Evolutionary conservation across 805 yeast species (phyloP).

Genomic region (Teunomyces tritomae): DNA sequence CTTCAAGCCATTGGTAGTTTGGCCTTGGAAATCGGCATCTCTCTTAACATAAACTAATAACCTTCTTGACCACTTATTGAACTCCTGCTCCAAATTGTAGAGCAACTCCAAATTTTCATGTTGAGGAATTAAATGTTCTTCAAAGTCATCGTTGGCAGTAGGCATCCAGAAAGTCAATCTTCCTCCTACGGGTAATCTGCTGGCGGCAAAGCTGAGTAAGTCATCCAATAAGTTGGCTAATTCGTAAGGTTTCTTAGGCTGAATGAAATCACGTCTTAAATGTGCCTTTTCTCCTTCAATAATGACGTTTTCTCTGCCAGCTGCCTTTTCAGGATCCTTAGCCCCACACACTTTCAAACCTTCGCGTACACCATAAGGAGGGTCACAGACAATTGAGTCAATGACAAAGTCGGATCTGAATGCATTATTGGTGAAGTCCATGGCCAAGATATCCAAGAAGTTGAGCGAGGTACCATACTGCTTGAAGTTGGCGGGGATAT

Average conservation of each 20-base stretch:
- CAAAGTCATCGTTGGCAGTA: constrained; percentile 82
- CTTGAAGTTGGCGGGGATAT: constrained; percentile 63
- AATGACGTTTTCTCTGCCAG: constrained; percentile 69
- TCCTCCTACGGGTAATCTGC: constrained; percentile 69
- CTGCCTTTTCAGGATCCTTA: constrained; percentile 59
- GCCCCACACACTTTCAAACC: constrained; percentile 93
- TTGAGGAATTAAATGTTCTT: constrained; percentile 69
- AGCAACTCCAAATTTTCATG: constrained; percentile 71
- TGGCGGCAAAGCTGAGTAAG: constrained; percentile 67
- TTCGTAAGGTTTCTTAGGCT: constrained; percentile 88
- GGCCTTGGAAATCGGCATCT: constrained; percentile 48
- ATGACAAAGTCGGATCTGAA: constrained; percentile 59
- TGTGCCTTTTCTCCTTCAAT: constrained; percentile 80
- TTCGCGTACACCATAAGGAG: constrained; percentile 97
- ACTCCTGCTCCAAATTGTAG: constrained; percentile 79
- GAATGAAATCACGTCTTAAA: constrained; percentile 77
- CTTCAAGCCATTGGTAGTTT: constrained; percentile 42
- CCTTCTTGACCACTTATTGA: constrained; percentile 91
- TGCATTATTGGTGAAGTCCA: constrained; percentile 95
- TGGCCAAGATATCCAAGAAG: constrained; percentile 74
- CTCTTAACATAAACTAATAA: constrained; percentile 76
- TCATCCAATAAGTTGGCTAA: constrained; percentile 77
- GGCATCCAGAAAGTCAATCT: constrained; percentile 98
- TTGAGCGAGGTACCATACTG: constrained; percentile 60
- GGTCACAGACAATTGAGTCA: constrained; percentile 90